Evolutionary conservation across 345 rosid species (phyloP), one percentile per base, ranked within the genome.

Genomic region (Tarenaya hassleriana): DNA sequence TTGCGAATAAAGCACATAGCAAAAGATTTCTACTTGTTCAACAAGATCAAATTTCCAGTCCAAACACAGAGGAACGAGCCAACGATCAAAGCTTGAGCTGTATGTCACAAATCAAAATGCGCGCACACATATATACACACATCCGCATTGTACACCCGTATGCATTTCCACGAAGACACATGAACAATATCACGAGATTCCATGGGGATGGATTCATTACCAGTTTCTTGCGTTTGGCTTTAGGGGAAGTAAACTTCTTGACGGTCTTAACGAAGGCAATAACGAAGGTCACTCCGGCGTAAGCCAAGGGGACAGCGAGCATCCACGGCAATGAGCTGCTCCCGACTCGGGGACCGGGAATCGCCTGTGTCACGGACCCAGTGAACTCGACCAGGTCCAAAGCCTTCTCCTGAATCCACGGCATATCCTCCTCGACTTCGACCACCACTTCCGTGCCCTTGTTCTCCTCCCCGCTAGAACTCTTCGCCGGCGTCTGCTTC

Each of bases 281-380:
- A 41, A 79, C 81, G 44, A 92, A 81, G 16, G 91, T 81, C 27
- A 73, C 39, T 12, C 80, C 95, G 43, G 72, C 80, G 69, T 92
- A 92, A 50, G 85, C 82, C 18, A 92, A 44, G 18, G 98, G 98
- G 20, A 85, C 69, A 4, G 95, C 95, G 38, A 92, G 91, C 50
- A 92, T 77, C 97, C 95, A 88, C 16, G 98, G 98, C 58, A 92
- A 58, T 52, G 87, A 81, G 74, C 95, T 85, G 34, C 62, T 73
- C 48, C 98, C 95, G 20, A 92, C 91, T 49, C 97, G 71, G 8
- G 98, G 98, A 3, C 98, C 98, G 4, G 97, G 98, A 62, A 92
- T 69, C 34, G 98, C 94, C 61, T 88, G 91, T 52, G 94, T 73
- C 39, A 88, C 88, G 0, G 98, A 76, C 15, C 98, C 94, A 15